These are phyloP conservation scores for Yamadazyma mexicana DNA, from an alignment of 1,139 yeast species.

Conservation along the genomic window DNA sequence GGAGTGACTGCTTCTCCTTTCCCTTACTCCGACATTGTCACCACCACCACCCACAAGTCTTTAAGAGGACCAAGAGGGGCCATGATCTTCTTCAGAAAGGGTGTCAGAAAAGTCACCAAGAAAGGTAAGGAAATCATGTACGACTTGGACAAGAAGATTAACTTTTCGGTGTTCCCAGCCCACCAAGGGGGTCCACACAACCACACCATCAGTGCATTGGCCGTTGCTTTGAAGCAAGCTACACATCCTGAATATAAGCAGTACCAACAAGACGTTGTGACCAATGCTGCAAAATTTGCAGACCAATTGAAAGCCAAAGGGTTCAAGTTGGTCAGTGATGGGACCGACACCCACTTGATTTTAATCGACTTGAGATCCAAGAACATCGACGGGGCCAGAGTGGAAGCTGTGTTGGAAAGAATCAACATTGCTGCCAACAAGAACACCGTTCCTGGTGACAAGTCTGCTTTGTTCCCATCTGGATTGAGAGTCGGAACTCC, in stretches of 20 bases:
- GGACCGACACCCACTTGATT: conserved; percentile 93
- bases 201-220: conserved; percentile 93
- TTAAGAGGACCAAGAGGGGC: conserved; percentile 99
- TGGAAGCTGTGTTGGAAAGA: conserved; percentile 86
- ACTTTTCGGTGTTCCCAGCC: conserved; percentile 97
- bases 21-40: conserved; percentile 92
- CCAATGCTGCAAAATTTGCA: conserved; percentile 79
- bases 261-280: conserved; percentile 80
- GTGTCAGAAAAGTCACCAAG: conserved; percentile 80
- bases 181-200: conserved; percentile 99
- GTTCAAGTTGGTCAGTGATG: conserved; percentile 81
- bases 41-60: conserved; percentile 96
- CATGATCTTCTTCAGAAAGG: conserved; percentile 95
- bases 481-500: conserved; percentile 98
- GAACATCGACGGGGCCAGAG: conserved; percentile 93
- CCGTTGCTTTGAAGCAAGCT: conserved; percentile 93
- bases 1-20: conserved; percentile 92
- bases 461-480: conserved; percentile 91
- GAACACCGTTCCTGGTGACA: conserved; percentile 95
- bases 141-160: conserved; percentile 86
- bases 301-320: conserved; percentile 65
- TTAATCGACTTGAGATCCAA: conserved; percentile 81
- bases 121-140: conserved; percentile 85
- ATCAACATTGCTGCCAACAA: conserved; percentile 93
- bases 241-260: conserved; percentile 79